Conservation (phyloP, 176 grass and related monocot species). For the Avena eriantha region DNA sequence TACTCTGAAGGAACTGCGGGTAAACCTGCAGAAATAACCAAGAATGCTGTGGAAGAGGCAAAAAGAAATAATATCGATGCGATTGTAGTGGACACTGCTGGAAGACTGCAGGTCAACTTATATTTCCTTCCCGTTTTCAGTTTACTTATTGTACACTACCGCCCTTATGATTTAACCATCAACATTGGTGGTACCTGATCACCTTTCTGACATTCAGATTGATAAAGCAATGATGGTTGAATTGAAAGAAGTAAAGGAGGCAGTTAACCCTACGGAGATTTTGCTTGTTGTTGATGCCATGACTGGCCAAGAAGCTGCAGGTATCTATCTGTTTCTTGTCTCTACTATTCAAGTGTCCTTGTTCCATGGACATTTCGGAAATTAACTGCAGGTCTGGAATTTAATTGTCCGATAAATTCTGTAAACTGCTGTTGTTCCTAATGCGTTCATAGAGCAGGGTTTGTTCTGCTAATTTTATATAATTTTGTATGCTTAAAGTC, state of each 20-base stretch:
- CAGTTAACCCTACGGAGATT: constrained; percentile 90
- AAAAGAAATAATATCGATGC: constrained; percentile 83
- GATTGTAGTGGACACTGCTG: constrained; percentile 92
- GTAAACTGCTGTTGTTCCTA: neutral
- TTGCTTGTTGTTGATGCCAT: constrained; percentile 99
- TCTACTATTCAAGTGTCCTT: neutral
- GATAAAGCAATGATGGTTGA: constrained; percentile 99
- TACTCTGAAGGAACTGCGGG: constrained; percentile 79
- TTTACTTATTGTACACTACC: neutral
- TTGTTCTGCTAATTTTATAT: neutral
- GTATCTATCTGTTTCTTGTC: constrained; percentile 44
- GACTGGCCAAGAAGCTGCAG: constrained; percentile 99
- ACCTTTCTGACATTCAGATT: constrained; percentile 56
- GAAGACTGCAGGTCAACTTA: constrained; percentile 73
- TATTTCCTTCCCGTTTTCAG: constrained; percentile 29
- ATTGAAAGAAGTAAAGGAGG: constrained; percentile 91
- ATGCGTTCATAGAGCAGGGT: neutral
- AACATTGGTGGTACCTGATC: constrained; percentile 18
- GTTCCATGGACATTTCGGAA: neutral
- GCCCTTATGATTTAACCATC: neutral
- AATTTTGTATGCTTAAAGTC: neutral
- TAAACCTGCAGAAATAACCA: constrained; percentile 85
- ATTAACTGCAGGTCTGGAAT: neutral
- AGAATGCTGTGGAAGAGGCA: constrained; percentile 77
- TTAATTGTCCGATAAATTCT: constrained; percentile 3